These are phyloP conservation scores for Penicillium waksmanii DNA, from an alignment of 495 filamentous ascomycete species.

Conservation along the genomic window DNA sequence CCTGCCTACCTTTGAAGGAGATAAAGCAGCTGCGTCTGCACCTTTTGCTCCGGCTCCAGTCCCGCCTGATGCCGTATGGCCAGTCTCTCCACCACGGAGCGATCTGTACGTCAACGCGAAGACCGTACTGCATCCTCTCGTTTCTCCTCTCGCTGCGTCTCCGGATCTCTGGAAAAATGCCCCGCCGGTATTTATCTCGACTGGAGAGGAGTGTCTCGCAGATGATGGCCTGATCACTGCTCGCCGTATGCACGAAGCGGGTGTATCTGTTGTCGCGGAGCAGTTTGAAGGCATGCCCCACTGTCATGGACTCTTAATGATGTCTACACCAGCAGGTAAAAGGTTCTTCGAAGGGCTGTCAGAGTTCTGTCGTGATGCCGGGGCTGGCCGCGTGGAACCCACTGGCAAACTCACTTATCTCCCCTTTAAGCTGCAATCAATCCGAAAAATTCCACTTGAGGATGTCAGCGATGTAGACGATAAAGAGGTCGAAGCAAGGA, in stretches of 20 bases:
- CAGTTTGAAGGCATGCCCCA: constrained; percentile 91
- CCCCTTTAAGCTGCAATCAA: constrained; percentile 57
- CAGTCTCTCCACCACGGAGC: constrained; percentile 65
- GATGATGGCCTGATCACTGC: constrained; percentile 73
- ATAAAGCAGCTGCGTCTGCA: constrained; percentile 31
- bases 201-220: constrained; percentile 78
- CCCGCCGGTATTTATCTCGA: constrained; percentile 72
- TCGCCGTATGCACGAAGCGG: constrained; percentile 58
- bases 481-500: constrained; percentile 54
- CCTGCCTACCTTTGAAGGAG: constrained; percentile 25
- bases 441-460: constrained; percentile 54
- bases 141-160: constrained; percentile 63
- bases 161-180: constrained; percentile 64
- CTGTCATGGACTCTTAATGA: constrained; percentile 71
- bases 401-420: constrained; percentile 47
- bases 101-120: constrained; percentile 69
- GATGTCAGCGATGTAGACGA: constrained; percentile 52
- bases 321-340: constrained; percentile 46
- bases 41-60: constrained; percentile 30
- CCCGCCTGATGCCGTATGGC: constrained; percentile 70
- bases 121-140: constrained; percentile 73
- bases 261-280: constrained; percentile 68
- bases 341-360: constrained; percentile 60
- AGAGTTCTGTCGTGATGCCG: constrained; percentile 54
- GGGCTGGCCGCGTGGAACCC: constrained; percentile 32